These are phyloP conservation scores for Xylariaceae sp. DNA, from an alignment of 2,329 filamentous ascomycete species.

Conservation along the genomic window DNA sequence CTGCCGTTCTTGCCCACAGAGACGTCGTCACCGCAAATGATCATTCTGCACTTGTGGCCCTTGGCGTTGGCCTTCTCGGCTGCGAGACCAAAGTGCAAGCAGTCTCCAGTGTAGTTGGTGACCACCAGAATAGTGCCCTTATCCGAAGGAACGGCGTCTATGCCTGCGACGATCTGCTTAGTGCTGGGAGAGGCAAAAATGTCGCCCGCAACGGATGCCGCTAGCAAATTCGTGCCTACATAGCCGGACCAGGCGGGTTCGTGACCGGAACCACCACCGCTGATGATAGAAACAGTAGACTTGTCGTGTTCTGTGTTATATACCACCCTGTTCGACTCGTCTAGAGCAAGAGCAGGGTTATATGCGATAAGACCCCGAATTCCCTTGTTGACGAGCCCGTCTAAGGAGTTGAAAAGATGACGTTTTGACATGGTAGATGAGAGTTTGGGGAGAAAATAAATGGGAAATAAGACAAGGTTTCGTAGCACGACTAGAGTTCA, in stretches of 20 bases:
- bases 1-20: constrained; percentile 63
- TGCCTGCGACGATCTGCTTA: constrained; percentile 65
- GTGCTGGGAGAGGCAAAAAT: constrained; percentile 69
- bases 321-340: constrained; percentile 58
- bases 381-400: constrained; percentile 59
- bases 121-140: constrained; percentile 65
- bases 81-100: constrained; percentile 66
- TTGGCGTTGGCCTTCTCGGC: constrained; percentile 62
- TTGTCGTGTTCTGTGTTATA: constrained; percentile 53
- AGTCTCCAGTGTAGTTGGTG: constrained; percentile 70
- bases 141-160: constrained; percentile 60
- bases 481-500: neutral
- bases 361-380: constrained; percentile 59
- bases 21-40: constrained; percentile 70
- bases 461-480: neutral
- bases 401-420: constrained; percentile 58
- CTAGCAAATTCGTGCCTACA: constrained; percentile 66
- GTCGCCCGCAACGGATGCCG: constrained; percentile 65
- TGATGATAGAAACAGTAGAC: constrained; percentile 56
- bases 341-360: constrained; percentile 56
- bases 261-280: constrained; percentile 62
- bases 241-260: constrained; percentile 70
- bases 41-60: constrained; percentile 60
- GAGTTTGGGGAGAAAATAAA: constrained; percentile 3
- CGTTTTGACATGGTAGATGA: constrained; percentile 54